Evolutionary conservation across 805 yeast genomes (phyloP), one percentile per base, ranked within the genome.

Genomic region (Ogataea henricii): DNA sequence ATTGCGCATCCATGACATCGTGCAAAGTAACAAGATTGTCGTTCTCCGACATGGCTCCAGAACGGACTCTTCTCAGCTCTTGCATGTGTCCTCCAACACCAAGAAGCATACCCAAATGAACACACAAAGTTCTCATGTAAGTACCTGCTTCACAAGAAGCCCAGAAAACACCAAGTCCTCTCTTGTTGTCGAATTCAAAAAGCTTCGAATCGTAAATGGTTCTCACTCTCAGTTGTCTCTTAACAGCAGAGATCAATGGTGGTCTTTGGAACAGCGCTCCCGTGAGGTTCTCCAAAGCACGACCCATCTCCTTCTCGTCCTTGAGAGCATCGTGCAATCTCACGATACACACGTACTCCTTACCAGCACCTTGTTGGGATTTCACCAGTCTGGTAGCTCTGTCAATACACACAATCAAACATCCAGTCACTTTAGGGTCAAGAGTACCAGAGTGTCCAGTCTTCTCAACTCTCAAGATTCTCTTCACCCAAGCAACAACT

Each of bases 11-110:
- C 72, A 94, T 76, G 45, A 94, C 94, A 73, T 94, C 99, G 73
- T 94, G 99, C 65, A 94, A 79, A 53, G 99, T 91, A 50, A 94
- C 97, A 77, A 94, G 74, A 71, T 86, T 85, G 66, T 94, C 97
- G 62, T 77, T 79, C 74, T 94, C 99, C 63, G 84, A 78, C 66
- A 94, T 68, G 49, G 98, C 97, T 69, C 99, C 99, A 41, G 96
- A 88, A 76, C 99, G 85, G 55, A 94, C 99, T 79, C 99, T 91
- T 76, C 99, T 89, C 64, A 94, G 85, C 76, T 94, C 99, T 81
- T 94, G 99, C 99, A 94, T 94, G 76, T 94, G 99, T 60, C 98
- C 99, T 70, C 99, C 99, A 59, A 90, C 97, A 64, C 98, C 97
- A 58, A 94, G 79, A 51, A 94, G 79, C 96, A 94, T 91, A 76